These are phyloP conservation scores for Tricholoma flavovirens DNA, from an alignment of 768 basidiomycete genomes.

Conservation along the genomic window DNA sequence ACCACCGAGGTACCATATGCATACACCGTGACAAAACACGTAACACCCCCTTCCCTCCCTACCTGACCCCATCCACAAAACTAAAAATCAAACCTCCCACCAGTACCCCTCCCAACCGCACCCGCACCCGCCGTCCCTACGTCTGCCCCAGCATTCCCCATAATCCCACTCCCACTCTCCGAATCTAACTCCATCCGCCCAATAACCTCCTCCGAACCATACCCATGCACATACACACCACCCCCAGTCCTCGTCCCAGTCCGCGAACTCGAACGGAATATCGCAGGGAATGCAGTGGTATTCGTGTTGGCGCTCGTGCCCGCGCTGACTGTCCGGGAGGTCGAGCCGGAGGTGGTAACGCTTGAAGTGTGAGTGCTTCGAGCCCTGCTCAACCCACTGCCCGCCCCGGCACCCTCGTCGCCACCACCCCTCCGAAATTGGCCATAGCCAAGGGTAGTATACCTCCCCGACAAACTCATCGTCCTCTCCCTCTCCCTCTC, in stretches of 20 bases:
- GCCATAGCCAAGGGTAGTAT: neutral
- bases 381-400: neutral
- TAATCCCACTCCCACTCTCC: constrained; percentile 3
- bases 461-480: neutral
- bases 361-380: neutral
- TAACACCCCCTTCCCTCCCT: too few relatives aligned
- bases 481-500: constrained; percentile 5
- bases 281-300: neutral
- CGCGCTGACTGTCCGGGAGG: neutral
- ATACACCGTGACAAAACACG: too few relatives aligned
- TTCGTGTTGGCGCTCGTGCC: neutral
- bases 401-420: neutral
- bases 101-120: neutral
- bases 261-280: neutral
- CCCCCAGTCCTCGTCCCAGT: neutral
- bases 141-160: neutral
- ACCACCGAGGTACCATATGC: too few relatives aligned
- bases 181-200: constrained; percentile 16
- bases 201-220: constrained; percentile 16
- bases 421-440: neutral
- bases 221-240: neutral
- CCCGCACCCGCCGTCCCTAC: too few relatives aligned
- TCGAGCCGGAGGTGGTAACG: neutral
- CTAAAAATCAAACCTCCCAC: constrained; percentile 1
- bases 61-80: neutral